Evolutionary conservation across 306 rosid genomes (phyloP), one percentile per base, ranked within the genome.

Genomic region (Spatholobus suberectus): DNA sequence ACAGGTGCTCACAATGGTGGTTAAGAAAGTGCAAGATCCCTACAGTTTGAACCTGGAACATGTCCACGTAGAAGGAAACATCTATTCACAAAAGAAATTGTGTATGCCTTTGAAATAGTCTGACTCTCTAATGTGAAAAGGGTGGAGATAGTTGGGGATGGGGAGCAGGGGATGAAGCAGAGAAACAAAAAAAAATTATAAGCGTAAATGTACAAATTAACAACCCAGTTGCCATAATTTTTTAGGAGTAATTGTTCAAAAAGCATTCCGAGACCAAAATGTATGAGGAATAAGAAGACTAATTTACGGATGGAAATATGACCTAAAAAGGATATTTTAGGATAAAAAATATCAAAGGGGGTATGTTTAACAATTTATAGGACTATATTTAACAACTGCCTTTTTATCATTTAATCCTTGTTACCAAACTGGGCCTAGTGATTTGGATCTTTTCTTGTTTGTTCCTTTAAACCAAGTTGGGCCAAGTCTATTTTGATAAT

Each of bases 101-200:
- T 5, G 37, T n/a, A 58, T 15, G n/a, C 14, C 13, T 24, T n/a
- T n/a, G n/a, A 32, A 51, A 54, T 18, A 54, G 35, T 52, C 72
- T 55, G 20, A 23, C 67, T 35, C 24, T 75, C 52, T 12, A 14
- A 24, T 55, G 69, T 21, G 38, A 75, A 58, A 58, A 23, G 43
- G 13, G 67, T 21, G 47, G 32, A 58, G n/a, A 29, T 58, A 2
- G 63, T 51, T 49, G 27, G 10, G 46, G n/a, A n/a, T n/a, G n/a
- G n/a, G n/a, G n/a, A n/a, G 18, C 61, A 80, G 78, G 37, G 83
- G 32, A 55, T 54, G n/a, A 70, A 70, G 6, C 70, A 34, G 65
- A 47, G 9, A n/a, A 67, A 4, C 3, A 59, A 15, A 38, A 23
- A 11, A 14, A 1, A 14, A 24, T n/a, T 5, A 11, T 17, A 10